These are phyloP conservation scores for Phytopythium montanum DNA, from an alignment of 352 stramenopile genomes.

Conservation along the genomic window DNA sequence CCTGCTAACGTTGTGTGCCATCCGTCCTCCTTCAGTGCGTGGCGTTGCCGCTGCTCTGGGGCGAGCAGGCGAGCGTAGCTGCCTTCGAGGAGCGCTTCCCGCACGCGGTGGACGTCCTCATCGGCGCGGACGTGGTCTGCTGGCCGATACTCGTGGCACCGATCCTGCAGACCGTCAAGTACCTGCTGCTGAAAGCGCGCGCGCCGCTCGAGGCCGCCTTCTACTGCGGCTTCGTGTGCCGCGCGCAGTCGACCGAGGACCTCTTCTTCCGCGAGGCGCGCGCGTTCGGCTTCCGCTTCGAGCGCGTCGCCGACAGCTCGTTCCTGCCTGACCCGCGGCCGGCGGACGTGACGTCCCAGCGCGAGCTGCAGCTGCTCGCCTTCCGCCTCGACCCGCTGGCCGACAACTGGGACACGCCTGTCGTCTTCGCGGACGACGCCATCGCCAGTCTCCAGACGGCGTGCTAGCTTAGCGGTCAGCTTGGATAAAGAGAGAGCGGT, in stretches of 20 bases:
- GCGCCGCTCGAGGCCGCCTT: constrained; percentile 38
- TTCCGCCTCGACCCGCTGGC: constrained; percentile 36
- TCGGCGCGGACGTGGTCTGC: constrained; percentile 70
- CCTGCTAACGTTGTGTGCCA: background rate
- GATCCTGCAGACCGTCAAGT: constrained; percentile 69
- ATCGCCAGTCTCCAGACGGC: constrained; percentile 43
- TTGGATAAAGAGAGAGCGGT: no score
- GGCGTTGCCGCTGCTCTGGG: constrained; percentile 43
- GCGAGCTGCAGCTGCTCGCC: constrained; percentile 43
- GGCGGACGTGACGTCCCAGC: constrained; percentile 32
- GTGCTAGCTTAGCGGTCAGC: no score
- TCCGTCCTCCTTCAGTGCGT: constrained; percentile 19
- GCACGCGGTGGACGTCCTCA: constrained; percentile 46
- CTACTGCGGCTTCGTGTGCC: constrained; percentile 62
- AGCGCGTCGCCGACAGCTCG: constrained; percentile 22
- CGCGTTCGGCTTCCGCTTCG: constrained; percentile 36
- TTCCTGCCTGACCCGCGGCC: constrained; percentile 44
- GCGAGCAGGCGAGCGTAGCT: constrained; percentile 34
- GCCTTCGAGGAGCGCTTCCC: constrained; percentile 44
- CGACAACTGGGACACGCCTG: constrained; percentile 31
- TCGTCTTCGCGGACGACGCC: constrained; percentile 32
- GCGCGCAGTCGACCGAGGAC: constrained; percentile 48
- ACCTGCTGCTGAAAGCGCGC: constrained; percentile 37
- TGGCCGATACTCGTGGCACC: constrained; percentile 67
- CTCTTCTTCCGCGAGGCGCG: constrained; percentile 44